phyloP scores from a whole-genome alignment of 768 basidiomycete species.

The Astraeus odoratus region DNA sequence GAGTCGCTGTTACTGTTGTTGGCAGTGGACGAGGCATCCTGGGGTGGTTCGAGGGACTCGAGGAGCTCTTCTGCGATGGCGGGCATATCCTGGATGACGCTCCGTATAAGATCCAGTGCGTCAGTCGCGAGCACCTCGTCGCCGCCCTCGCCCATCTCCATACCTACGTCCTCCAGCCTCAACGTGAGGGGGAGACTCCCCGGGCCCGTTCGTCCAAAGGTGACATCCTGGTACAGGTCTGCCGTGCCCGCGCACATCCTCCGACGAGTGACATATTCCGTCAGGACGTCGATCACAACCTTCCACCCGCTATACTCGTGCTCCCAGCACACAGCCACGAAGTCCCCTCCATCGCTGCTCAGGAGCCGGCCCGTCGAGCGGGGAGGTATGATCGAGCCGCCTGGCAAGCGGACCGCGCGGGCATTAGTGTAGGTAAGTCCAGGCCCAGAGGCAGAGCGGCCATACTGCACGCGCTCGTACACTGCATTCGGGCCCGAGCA shows the following conservation, averaged over 20 bases:
- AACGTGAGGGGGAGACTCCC: constrained; percentile 36
- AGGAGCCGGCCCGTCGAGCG: constrained; percentile 64
- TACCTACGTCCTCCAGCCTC: constrained; percentile 59
- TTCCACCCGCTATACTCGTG: constrained; percentile 84
- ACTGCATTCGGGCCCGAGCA: constrained; percentile 64
- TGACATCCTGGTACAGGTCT: constrained; percentile 43
- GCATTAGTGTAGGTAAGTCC: constrained; percentile 59
- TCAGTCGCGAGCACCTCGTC: constrained; percentile 65
- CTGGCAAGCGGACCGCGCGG: constrained; percentile 65
- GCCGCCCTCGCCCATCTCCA: constrained; percentile 57
- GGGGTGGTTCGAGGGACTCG: constrained; percentile 59
- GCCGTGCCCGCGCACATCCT: constrained; percentile 35
- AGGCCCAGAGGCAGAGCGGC: constrained; percentile 37
- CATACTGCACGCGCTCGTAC: constrained; percentile 62
- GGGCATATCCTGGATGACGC: constrained; percentile 67
- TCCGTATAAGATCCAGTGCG: constrained; percentile 72
- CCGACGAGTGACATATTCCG: constrained; percentile 62
- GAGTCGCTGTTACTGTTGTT: constrained; percentile 38
- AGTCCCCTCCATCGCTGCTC: constrained; percentile 61
- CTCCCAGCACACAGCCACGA: constrained; percentile 69
- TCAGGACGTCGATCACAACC: constrained; percentile 72
- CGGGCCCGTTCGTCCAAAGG: constrained; percentile 42
- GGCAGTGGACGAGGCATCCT: no score
- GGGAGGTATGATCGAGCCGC: constrained; percentile 63
- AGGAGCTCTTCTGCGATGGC: constrained; percentile 58